Evolutionary conservation across 345 rosid genomes (phyloP).

Genomic region (Syzygium jambos): DNA sequence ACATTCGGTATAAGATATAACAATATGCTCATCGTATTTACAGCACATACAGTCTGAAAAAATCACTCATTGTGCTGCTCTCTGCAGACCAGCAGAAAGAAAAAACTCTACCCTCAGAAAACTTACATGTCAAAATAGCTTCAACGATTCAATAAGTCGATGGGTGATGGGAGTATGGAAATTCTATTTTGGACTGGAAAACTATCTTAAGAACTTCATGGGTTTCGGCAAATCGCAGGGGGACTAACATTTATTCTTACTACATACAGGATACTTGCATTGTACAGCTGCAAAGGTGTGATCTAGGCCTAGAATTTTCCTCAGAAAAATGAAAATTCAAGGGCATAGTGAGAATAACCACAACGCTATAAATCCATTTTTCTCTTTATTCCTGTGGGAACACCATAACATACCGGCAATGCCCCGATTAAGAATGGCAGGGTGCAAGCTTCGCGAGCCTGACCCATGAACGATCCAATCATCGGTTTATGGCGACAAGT

Average conservation of each 20-base stretch:
- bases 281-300: not conserved
- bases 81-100: not conserved
- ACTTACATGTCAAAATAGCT: not conserved
- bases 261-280: too few relatives aligned
- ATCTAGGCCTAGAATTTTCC: not conserved
- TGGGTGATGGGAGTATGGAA: not conserved
- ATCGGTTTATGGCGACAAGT: conserved; percentile 44
- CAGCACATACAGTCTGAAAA: not conserved
- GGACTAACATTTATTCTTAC: not conserved
- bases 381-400: conserved; percentile 69
- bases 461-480: conserved; percentile 68
- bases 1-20: not conserved
- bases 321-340: not conserved
- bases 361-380: conserved; percentile 12
- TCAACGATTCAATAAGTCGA: not conserved
- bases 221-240: not conserved
- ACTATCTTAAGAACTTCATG: not conserved
- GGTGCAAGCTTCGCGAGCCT: conserved; percentile 66
- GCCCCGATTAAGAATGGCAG: conserved; percentile 79
- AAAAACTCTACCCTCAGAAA: not conserved
- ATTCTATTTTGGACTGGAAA: not conserved
- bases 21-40: not conserved
- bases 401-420: conserved; percentile 92
- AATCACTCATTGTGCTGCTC: not conserved
- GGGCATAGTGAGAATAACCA: not conserved